A percentile compares a stretch with the other conserved stretches of the same genome.
Conservation (phyloP, 2,329 filamentous ascomycete genomes). For the Colletotrichum australisinense region DNA sequence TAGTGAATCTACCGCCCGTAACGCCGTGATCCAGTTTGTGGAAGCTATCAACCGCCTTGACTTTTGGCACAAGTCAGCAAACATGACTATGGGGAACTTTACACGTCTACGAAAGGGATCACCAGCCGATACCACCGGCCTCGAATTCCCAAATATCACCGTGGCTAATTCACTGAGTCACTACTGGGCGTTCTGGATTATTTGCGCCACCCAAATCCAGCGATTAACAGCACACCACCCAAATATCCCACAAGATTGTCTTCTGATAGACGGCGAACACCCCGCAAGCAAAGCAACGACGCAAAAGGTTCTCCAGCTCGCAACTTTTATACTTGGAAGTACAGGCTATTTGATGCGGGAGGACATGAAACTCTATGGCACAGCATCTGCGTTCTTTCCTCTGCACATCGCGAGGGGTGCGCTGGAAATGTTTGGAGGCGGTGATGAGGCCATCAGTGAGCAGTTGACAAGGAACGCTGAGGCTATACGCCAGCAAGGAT, state of each 20-base stretch:
- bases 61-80: constrained; percentile 16
- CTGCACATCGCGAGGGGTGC: constrained; percentile 36
- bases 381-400: constrained; percentile 48
- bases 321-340: constrained; percentile 37
- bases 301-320: not conserved
- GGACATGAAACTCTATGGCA: constrained; percentile 52
- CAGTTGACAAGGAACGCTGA: not conserved
- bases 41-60: constrained; percentile 18
- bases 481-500: not conserved
- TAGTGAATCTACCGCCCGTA: not conserved
- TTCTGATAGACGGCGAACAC: constrained; percentile 22
- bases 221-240: constrained; percentile 27
- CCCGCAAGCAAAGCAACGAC: not conserved
- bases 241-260: constrained; percentile 41
- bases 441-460: not conserved
- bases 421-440: not conserved
- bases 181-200: constrained; percentile 50
- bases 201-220: constrained; percentile 46
- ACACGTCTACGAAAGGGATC: not conserved
- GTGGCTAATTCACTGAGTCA: constrained; percentile 51
- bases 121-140: not conserved
- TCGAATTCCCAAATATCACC: constrained; percentile 49
- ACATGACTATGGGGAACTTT: not conserved
- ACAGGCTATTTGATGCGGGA: constrained; percentile 51
- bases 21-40: not conserved